Percentiles rank a stretch among this genome's conserved stretches.
Conservation (phyloP, 345 rosid species). For the Capsella bursapastoris region DNA sequence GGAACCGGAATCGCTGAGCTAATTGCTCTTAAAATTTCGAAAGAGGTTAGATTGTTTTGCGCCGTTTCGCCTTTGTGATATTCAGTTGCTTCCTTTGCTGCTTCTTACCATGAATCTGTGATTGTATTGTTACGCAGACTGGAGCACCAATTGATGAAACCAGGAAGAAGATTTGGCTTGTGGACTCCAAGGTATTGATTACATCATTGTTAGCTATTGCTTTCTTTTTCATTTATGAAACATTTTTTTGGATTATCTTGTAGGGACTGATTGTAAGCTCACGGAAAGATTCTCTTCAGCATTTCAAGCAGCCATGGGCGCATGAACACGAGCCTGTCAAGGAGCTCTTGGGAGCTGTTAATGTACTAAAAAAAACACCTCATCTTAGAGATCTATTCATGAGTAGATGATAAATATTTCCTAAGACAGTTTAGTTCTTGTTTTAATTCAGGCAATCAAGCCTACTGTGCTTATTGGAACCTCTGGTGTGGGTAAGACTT, state of each 20-base stretch:
- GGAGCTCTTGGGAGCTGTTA: constrained; percentile 72
- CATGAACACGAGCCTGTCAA: constrained; percentile 82
- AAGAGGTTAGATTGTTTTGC: constrained; percentile 46
- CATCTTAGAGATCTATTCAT: constrained; percentile 1
- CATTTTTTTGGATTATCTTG: constrained; percentile 21
- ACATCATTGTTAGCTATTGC: not conserved
- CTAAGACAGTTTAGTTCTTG: not conserved
- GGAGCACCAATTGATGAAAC: constrained; percentile 69
- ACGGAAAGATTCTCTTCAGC: constrained; percentile 81
- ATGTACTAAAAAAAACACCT: constrained; percentile 52
- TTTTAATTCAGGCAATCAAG: constrained; percentile 68
- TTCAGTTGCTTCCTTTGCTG: constrained; percentile 6
- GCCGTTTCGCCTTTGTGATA: not conserved
- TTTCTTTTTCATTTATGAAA: constrained; percentile 10
- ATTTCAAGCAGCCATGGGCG: constrained; percentile 96
- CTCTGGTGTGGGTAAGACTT: constrained; percentile 90
- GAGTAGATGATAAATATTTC: not conserved
- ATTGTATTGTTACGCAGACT: constrained; percentile 49
- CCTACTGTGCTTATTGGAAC: constrained; percentile 94
- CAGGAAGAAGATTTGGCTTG: constrained; percentile 94
- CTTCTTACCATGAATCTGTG: constrained; percentile 17
- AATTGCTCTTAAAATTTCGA: constrained; percentile 88
- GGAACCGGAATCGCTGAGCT: constrained; percentile 99
- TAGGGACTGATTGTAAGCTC: constrained; percentile 86
- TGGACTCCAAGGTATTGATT: constrained; percentile 83